Evolutionary conservation across 306 rosid species (phyloP), one percentile per base, ranked within the genome.

Genomic region (Macrotyloma uniflorum): DNA sequence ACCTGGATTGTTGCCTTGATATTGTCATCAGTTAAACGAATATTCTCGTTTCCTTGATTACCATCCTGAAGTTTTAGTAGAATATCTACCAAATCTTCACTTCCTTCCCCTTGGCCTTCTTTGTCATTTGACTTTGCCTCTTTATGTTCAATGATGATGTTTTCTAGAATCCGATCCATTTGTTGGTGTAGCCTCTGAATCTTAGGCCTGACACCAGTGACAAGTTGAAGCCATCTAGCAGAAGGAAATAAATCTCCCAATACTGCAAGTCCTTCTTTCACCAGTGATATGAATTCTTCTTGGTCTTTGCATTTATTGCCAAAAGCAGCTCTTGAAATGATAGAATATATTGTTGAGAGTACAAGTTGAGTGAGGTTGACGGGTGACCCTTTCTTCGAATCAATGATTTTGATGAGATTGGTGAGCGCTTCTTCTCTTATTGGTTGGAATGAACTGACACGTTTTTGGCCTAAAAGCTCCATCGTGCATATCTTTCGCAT

Each of bases 351-450:
- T 0, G 74, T 43, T 6, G 83, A 53, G 22, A 79, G 54, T 3
- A 79, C 15, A 4, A 11, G 22, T 35, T 70, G 8, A 35, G 77
- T 81, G 16, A 85, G 69, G 24, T 85, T 81, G 35, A 85, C 22
- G 2, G 76, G 49, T 5, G 74, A 76, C 2, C 79, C 85, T 20
- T 53, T 18, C 2, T 51, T 28, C 4, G 77, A 74, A 46, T 20
- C 67, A 54, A 83, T 35, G 24, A 15, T 67, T 46, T 26, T 42
- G 73, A 40, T 55, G 38, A 54, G 64, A 62, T 16, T 66, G 11
- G 20, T 28, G 15, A 77, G 6, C 67, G 77, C 85, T 53, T 80
- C 77, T 55, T 83, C 83, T 64, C 84, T 80, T 10, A 83, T 68
- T 54, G 62, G 32, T 14, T 22, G 4, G 7, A 54, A 54, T 54